Conservation (phyloP, 768 basidiomycete genomes). For the Phlebiopsis gigantea region DNA sequence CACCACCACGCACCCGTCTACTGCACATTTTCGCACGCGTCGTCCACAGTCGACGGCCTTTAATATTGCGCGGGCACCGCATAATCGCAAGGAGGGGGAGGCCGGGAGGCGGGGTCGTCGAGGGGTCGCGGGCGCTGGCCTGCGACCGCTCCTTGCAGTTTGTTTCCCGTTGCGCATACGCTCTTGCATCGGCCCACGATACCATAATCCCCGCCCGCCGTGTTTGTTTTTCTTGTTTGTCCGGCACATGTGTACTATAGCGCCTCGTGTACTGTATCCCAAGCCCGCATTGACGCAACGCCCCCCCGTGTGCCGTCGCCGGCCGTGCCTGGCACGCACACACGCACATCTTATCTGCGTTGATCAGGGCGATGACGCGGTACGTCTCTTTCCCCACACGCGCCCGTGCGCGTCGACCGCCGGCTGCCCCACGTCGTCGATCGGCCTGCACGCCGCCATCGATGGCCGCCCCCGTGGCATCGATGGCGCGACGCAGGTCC, state of each 20-base stretch:
- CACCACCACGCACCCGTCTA: conserved; percentile 19
- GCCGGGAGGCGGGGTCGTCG: conserved; percentile 9
- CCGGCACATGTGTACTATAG: background rate
- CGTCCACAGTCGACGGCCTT: conserved; percentile 14
- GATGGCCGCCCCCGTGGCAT: no score
- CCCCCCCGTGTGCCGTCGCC: background rate
- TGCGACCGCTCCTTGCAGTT: no score
- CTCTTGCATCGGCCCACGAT: conserved; percentile 3
- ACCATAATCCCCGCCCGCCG: background rate
- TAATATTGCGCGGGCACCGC: conserved; percentile 6
- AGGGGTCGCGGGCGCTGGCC: background rate
- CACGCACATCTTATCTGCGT: conserved; percentile 13
- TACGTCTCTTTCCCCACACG: conserved; percentile 16
- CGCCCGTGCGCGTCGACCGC: background rate
- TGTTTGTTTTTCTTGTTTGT: background rate
- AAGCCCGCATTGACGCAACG: background rate
- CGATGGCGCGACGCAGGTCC: no score
- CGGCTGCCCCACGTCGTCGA: conserved; percentile 1
- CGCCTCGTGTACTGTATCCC: background rate
- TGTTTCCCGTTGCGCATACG: background rate
- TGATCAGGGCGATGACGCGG: conserved; percentile 14
- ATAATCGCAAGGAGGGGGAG: conserved; percentile 6
- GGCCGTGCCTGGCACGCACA: background rate
- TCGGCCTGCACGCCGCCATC: no score
- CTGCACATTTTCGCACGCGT: conserved; percentile 1